These are phyloP conservation scores for Durusdinium trenchii DNA, from an alignment of 73 alveolate species.

Conservation along the genomic window DNA sequence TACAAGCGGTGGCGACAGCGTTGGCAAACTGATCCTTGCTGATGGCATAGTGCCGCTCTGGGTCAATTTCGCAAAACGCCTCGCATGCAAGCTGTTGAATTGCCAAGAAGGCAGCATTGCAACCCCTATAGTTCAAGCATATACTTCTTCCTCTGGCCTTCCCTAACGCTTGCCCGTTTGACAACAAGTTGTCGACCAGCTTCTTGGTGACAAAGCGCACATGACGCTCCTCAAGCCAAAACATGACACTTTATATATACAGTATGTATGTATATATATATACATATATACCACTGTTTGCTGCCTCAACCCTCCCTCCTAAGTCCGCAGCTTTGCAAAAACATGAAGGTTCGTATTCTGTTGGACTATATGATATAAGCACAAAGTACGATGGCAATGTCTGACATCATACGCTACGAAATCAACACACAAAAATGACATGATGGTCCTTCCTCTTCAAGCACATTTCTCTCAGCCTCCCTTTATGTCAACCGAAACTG, in stretches of 20 bases:
- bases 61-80: slow-evolving; percentile 95
- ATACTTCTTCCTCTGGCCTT: slow-evolving; percentile 7
- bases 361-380: no score
- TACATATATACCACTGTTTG: background rate
- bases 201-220: slow-evolving; percentile 95
- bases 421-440: no score
- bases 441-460: no score
- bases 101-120: background rate
- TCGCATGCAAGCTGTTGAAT: background rate
- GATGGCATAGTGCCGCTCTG: slow-evolving; percentile 85
- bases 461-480: no score
- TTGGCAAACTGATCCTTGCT: slow-evolving; percentile 92
- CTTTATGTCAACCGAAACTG: background rate
- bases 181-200: slow-evolving; percentile 74
- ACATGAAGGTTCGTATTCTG: no score
- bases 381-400: no score
- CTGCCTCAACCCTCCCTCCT: no score
- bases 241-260: background rate
- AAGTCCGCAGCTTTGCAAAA: no score
- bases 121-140: background rate
- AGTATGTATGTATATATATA: background rate
- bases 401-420: no score
- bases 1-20: slow-evolving; percentile 75
- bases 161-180: slow-evolving; percentile 91
- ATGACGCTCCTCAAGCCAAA: slow-evolving; percentile 78